phyloP scores from a whole-genome alignment of 176 grass and related monocot species.

The Phragmites australis region DNA sequence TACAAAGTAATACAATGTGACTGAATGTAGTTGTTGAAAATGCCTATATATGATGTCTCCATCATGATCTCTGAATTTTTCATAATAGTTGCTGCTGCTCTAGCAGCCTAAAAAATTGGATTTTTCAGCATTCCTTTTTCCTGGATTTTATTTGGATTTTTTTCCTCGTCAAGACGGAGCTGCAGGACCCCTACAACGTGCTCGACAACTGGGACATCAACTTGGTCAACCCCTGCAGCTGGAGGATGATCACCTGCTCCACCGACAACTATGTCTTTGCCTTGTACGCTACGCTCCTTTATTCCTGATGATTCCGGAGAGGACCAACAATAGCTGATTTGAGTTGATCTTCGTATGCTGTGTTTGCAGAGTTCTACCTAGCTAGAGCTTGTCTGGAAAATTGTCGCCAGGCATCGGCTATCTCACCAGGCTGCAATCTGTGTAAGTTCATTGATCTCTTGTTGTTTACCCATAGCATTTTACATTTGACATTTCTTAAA shows the following conservation, averaged over 20 bases:
- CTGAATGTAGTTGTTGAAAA: no score
- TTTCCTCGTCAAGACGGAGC: conserved; percentile 84
- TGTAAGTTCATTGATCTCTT: conserved; percentile 50
- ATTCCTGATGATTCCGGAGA: neutral
- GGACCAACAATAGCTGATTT: neutral
- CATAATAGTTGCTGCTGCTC: no score
- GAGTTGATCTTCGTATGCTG: neutral
- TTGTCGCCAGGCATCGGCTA: conserved; percentile 81
- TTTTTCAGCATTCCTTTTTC: no score
- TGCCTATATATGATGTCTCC: no score
- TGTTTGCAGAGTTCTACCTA: conserved; percentile 71
- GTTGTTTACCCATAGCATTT: neutral
- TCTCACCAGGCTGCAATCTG: conserved; percentile 83
- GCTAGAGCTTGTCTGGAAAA: conserved; percentile 80
- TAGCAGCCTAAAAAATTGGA: no score
- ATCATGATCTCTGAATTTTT: no score
- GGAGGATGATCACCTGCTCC: conserved; percentile 96
- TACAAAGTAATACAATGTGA: no score
- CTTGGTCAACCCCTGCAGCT: conserved; percentile 94
- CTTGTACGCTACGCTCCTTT: conserved; percentile 47
- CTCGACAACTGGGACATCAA: conserved; percentile 98
- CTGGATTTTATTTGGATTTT: no score
- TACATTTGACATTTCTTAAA: neutral
- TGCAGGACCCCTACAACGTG: conserved; percentile 73
- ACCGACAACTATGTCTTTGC: conserved; percentile 86